Evolutionary conservation across 768 basidiomycete genomes (phyloP).

Genomic region (Pleurotus platypus): DNA sequence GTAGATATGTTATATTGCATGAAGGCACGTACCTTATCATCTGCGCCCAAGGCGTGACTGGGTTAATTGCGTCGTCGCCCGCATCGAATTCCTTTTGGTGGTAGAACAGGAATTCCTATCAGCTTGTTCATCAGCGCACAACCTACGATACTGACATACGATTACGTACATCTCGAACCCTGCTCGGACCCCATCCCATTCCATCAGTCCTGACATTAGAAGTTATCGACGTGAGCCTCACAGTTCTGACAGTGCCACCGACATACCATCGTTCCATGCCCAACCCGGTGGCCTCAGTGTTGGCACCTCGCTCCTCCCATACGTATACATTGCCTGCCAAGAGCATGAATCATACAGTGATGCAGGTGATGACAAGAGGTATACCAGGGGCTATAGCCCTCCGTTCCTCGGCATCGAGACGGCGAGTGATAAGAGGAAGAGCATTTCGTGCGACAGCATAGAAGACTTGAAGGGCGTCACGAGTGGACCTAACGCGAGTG

Average conservation of each 20-base stretch:
- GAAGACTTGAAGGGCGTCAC: conserved; percentile 81
- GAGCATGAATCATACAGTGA: background rate
- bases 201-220: conserved; percentile 42
- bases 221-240: conserved; percentile 9
- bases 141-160: conserved; percentile 24
- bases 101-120: conserved; percentile 79
- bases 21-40: conserved; percentile 55
- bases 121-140: conserved; percentile 13
- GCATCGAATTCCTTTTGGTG: conserved; percentile 73
- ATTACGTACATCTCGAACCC: conserved; percentile 45
- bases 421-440: conserved; percentile 75
- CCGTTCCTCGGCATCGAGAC: conserved; percentile 81
- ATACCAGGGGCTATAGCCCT: conserved; percentile 52
- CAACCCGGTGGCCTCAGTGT: conserved; percentile 75
- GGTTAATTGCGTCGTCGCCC: conserved; percentile 49
- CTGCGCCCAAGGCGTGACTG: conserved; percentile 72
- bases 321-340: conserved; percentile 70
- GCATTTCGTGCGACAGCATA: conserved; percentile 66
- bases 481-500: conserved; percentile 73
- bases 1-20: conserved; percentile 5
- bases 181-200: conserved; percentile 83
- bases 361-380: background rate
- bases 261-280: conserved; percentile 82
- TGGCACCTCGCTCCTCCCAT: conserved; percentile 86
- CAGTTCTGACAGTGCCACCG: background rate